A percentile compares a stretch with the other conserved stretches of the same genome.
These are phyloP conservation scores for Terana coerulea DNA, from an alignment of 768 basidiomycete species.

Conservation along the genomic window DNA sequence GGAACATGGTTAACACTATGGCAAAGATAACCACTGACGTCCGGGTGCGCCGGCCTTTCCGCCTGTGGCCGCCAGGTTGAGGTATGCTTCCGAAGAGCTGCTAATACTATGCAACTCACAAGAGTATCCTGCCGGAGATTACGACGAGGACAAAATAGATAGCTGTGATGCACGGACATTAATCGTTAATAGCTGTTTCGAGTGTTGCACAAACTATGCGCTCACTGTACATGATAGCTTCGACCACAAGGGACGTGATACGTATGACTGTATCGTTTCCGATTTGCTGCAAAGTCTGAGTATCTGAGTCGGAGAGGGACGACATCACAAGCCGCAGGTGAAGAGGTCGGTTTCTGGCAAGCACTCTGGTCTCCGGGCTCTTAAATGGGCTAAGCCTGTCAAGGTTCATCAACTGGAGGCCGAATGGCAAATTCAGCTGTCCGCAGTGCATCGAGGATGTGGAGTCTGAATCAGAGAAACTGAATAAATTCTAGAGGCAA, in stretches of 20 bases:
- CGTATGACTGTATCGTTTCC: not conserved
- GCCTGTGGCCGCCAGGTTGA: not conserved
- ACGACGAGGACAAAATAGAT: slow-evolving; percentile 1
- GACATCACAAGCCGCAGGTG: no score
- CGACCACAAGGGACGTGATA: slow-evolving; percentile 6
- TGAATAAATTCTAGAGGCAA: no score
- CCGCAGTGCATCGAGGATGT: no score
- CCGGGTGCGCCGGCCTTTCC: not conserved
- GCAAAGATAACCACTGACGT: not conserved
- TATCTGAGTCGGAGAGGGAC: not conserved
- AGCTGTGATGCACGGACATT: no score
- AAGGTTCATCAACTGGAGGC: no score
- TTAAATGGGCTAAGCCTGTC: no score
- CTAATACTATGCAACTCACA: slow-evolving; percentile 2
- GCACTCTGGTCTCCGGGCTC: no score
- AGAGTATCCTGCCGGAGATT: not conserved
- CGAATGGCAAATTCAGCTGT: no score
- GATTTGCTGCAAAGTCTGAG: not conserved
- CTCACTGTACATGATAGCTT: not conserved
- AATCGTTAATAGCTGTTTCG: no score
- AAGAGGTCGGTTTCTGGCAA: no score
- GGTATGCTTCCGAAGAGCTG: not conserved
- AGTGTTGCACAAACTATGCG: no score
- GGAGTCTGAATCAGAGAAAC: no score
- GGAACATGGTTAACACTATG: slow-evolving; percentile 9